A percentile compares a stretch with the other conserved stretches of the same genome.
These are phyloP conservation scores for Pseudogymnoascus sp. DNA, from an alignment of 2,329 filamentous ascomycete species.

Conservation along the genomic window DNA sequence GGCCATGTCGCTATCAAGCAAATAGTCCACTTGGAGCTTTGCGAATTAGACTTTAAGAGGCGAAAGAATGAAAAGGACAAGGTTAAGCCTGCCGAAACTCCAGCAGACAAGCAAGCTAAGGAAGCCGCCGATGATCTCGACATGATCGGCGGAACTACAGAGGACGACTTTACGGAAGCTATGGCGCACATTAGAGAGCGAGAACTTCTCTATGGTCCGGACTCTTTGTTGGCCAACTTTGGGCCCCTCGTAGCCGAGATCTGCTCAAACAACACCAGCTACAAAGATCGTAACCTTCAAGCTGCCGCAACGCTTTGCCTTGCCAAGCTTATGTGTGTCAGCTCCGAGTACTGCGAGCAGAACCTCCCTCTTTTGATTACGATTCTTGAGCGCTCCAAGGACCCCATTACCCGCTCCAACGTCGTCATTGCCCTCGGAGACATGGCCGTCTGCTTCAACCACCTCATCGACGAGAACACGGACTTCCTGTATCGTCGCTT, in stretches of 20 bases:
- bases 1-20: conserved; percentile 98
- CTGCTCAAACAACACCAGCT: conserved; percentile 87
- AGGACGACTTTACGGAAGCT: conserved; percentile 85
- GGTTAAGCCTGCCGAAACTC: conserved; percentile 37
- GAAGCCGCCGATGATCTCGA: conserved; percentile 84
- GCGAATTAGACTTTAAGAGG: conserved; percentile 94
- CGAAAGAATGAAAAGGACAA: conserved; percentile 87
- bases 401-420: conserved; percentile 89
- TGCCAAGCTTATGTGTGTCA: conserved; percentile 98
- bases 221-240: conserved; percentile 80
- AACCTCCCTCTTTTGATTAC: conserved; percentile 92
- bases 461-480: conserved; percentile 97
- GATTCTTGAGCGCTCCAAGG: conserved; percentile 89
- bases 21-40: conserved; percentile 96
- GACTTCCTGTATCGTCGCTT: conserved; percentile 93
- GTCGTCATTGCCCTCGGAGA: conserved; percentile 94
- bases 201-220: conserved; percentile 73
- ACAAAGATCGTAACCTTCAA: conserved; percentile 82
- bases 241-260: conserved; percentile 89
- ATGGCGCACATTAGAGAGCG: conserved; percentile 78
- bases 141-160: conserved; percentile 91
- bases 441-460: conserved; percentile 99
- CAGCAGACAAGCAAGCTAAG: conserved; percentile 46
- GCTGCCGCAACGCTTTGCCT: conserved; percentile 89
- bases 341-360: conserved; percentile 87